Evolutionary conservation across 495 filamentous ascomycete genomes (phyloP).

Genomic region (Halenospora varia): DNA sequence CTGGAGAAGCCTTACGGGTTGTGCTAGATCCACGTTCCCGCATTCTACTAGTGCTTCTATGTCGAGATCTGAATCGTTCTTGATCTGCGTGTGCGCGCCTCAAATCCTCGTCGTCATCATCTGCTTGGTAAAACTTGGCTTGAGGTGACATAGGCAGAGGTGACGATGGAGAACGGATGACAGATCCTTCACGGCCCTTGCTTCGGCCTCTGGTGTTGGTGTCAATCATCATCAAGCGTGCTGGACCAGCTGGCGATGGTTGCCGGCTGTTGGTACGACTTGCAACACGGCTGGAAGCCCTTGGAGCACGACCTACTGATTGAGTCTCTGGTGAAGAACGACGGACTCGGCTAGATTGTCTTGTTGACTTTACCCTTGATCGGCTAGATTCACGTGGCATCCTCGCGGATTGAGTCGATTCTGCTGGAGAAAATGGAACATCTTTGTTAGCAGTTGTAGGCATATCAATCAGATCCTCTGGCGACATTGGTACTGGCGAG

Average conservation of each 20-base stretch:
- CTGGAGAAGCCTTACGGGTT: constrained; percentile 43
- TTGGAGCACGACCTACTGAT: constrained; percentile 22
- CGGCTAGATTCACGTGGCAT: constrained; percentile 18
- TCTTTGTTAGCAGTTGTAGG: constrained; percentile 20
- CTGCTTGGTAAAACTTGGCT: constrained; percentile 31
- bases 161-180: constrained; percentile 72
- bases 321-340: constrained; percentile 31
- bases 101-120: constrained; percentile 50
- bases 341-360: constrained; percentile 23
- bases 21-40: constrained; percentile 41
- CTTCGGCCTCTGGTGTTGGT: constrained; percentile 42
- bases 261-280: constrained; percentile 46
- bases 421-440: background rate
- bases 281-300: constrained; percentile 33
- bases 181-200: constrained; percentile 46
- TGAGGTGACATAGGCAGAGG: constrained; percentile 64
- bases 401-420: constrained; percentile 8
- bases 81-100: constrained; percentile 55
- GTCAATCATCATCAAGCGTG: constrained; percentile 19
- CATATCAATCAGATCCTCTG: constrained; percentile 59
- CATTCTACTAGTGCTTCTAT: constrained; percentile 57
- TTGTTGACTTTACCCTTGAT: constrained; percentile 18
- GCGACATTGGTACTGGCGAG: constrained; percentile 88
- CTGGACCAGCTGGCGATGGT: constrained; percentile 41
- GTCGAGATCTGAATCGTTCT: constrained; percentile 55